Percentiles rank a stretch among this genome's conserved stretches.
These are phyloP conservation scores for Hortaea sp. DNA, from an alignment of 2,329 filamentous ascomycete genomes.

Conservation along the genomic window DNA sequence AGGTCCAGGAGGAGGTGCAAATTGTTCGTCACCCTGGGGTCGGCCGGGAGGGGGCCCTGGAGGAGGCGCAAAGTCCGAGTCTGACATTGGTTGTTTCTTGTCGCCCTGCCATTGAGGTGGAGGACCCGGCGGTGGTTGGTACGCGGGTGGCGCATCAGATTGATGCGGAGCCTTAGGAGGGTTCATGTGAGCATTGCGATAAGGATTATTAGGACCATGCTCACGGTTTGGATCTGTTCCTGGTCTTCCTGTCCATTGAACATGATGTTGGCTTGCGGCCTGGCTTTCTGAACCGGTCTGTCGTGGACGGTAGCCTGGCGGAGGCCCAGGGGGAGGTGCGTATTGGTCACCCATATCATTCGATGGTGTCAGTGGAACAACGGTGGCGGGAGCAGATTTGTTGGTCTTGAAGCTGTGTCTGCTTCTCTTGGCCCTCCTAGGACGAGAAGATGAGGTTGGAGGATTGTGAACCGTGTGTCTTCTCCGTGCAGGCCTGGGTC, in stretches of 20 bases:
- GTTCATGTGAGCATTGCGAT: slow-evolving; percentile 6
- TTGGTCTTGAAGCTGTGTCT: slow-evolving; percentile 5
- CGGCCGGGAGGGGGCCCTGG: slow-evolving; percentile 19
- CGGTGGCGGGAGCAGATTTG: slow-evolving; percentile 2
- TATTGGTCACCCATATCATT: slow-evolving; percentile 14
- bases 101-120: slow-evolving; percentile 20
- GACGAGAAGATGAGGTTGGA: neutral
- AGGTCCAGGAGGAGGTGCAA: slow-evolving; percentile 24
- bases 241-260: slow-evolving; percentile 1
- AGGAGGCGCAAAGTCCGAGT: slow-evolving; percentile 19
- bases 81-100: slow-evolving; percentile 8
- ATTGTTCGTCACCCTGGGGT: slow-evolving; percentile 10
- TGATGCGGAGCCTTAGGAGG: slow-evolving; percentile 3
- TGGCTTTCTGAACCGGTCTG: neutral
- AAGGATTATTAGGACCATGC: slow-evolving; percentile 8
- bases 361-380: neutral
- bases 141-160: slow-evolving; percentile 12
- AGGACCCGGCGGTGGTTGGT: slow-evolving; percentile 24
- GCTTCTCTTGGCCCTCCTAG: neutral
- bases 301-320: slow-evolving; percentile 13
- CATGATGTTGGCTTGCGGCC: slow-evolving; percentile 1
- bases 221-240: slow-evolving; percentile 1
- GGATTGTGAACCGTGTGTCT: slow-evolving; percentile 1
- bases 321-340: slow-evolving; percentile 23
- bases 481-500: neutral